Percentiles rank a stretch among this genome's conserved stretches.
phyloP scores from a whole-genome alignment of 2,329 filamentous ascomycete species.

The Trichoderma endophyticum region DNA sequence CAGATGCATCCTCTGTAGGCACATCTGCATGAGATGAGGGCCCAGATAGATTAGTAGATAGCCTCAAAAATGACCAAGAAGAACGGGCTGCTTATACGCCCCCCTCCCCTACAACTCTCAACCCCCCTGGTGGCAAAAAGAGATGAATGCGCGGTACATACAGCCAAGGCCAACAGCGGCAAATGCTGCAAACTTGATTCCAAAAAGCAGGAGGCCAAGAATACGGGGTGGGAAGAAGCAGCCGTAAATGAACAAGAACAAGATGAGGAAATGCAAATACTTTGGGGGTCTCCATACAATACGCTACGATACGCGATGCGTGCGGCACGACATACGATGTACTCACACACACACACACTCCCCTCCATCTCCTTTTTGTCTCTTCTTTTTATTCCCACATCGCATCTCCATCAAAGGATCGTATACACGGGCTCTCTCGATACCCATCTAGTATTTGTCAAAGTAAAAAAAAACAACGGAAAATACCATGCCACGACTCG shows the following conservation, averaged over 20 bases:
- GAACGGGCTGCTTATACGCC: no score
- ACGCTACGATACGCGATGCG: background rate
- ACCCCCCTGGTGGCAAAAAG: no score
- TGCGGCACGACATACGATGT: background rate
- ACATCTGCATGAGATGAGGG: background rate
- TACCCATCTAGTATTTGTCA: background rate
- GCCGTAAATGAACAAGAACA: background rate
- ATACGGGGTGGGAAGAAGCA: background rate
- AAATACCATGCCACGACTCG: background rate
- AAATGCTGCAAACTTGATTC: background rate
- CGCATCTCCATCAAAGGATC: background rate
- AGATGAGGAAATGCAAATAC: background rate
- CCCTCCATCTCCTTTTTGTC: background rate
- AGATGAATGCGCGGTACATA: no score
- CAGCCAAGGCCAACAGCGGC: no score
- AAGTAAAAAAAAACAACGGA: background rate
- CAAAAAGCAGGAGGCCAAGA: background rate
- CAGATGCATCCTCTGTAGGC: background rate
- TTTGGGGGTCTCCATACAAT: background rate
- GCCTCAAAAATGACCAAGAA: no score
- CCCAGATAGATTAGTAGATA: no score
- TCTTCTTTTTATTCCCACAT: background rate
- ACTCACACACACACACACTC: background rate
- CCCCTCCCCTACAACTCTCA: no score
- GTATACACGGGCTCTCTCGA: background rate